Base-by-base conservation (phyloP, 371 early-diverging fungal species). In the Actinomucor elegans region DNA sequence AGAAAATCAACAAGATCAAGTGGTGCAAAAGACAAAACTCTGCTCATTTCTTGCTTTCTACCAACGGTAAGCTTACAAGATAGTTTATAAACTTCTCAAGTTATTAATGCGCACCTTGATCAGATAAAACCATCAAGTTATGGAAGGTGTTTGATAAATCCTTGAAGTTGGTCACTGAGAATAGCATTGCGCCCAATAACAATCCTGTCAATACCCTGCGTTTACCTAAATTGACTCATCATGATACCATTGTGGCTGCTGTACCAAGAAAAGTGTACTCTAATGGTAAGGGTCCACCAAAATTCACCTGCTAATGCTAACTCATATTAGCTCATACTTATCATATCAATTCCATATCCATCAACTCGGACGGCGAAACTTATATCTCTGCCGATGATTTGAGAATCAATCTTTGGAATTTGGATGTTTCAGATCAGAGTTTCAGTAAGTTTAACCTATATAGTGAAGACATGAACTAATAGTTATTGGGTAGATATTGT, bases 101-200 rank as follows among this genome's bases (percentile, higher is more conserved):
- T 17, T 8, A 17, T 18, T 18, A 37, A 18, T 21, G 40, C 17
- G 8, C 40, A 4, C 8, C 12, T 1, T 6, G 5, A 6, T 36
- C 67, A 96, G 99, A 98, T 73, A 98, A 97, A 71, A 98, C 98
- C 18, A 94, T 99, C 81, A 98, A 99, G 76, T 85, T 99, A 29
- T 99, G 99, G 99, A 99, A 99, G 64, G 89, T 99, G 17, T 96
- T 92, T 81, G 98, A 98, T 64, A 97, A 96, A 72, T 86, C 92
- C 4, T 82, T 97, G 60, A 96, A 96, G 69, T 85, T 94, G 27
- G 96, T 98, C 20, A 73, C 94, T 4, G 95, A 97, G 89, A 45
- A 38, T 52, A 85, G 64, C 92, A 94, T 80, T 34, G 41, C 41
- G 5, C 52, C 52, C 18, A 43, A 34, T 14, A 43, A 23, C 26